Percentiles rank a stretch among this genome's conserved stretches.
These are phyloP conservation scores for Themeda triandra DNA, from an alignment of 176 grass and related monocot genomes.

Conservation along the genomic window DNA sequence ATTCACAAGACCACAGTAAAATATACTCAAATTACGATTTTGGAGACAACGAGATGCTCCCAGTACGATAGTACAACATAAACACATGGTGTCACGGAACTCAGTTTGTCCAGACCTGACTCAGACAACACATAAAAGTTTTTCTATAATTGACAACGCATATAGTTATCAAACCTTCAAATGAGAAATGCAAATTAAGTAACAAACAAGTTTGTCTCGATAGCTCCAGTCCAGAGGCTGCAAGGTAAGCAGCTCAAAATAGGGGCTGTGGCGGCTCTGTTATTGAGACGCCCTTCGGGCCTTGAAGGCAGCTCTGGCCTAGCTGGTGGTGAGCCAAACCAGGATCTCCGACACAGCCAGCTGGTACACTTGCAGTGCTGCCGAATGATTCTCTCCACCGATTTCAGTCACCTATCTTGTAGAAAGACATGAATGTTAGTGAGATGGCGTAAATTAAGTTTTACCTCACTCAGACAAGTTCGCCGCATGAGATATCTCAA, in stretches of 20 bases:
- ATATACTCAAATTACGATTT: no score
- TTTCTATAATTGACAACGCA: no score
- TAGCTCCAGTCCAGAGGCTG: background rate
- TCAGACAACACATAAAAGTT: background rate
- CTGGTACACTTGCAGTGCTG: background rate
- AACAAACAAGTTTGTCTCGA: background rate
- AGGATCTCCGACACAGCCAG: background rate
- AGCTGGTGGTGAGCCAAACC: background rate
- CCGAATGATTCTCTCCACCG: background rate
- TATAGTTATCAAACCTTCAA: background rate
- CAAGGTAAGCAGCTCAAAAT: no score
- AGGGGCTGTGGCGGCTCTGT: background rate
- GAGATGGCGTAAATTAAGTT: background rate
- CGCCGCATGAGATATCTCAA: no score
- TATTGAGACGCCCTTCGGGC: background rate
- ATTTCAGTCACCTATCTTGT: conserved; percentile 25
- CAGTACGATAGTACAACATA: no score
- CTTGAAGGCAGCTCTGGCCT: background rate
- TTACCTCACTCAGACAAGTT: background rate
- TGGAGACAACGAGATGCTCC: no score
- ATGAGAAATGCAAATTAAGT: background rate
- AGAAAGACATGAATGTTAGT: background rate
- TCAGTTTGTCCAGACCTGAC: background rate
- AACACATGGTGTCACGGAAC: background rate
- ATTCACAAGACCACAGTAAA: no score